phyloP scores from a whole-genome alignment of 139 green algal genomes.

The Chlorella sorokiniana region DNA sequence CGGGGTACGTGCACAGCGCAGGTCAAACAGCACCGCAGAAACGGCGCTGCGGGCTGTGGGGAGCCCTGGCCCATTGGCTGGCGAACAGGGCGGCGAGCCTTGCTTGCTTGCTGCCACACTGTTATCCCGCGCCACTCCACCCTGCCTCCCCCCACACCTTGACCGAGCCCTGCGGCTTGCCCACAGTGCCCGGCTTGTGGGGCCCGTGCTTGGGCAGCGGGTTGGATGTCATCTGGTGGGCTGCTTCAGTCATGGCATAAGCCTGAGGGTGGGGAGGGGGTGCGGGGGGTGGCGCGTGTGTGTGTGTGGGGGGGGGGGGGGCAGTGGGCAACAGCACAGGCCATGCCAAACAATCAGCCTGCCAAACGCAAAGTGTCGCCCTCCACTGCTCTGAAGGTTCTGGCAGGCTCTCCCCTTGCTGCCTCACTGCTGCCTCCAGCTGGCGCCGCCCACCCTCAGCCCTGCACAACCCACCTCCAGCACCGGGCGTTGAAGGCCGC shows the following conservation, averaged over 20 bases:
- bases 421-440: too few species aligned
- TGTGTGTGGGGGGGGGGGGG: too few species aligned
- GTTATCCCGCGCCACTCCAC: not conserved
- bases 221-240: conserved; percentile 87
- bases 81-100: too few species aligned
- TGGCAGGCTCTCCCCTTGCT: too few species aligned
- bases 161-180: conserved; percentile 48
- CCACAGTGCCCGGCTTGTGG: conserved; percentile 66
- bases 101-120: not conserved
- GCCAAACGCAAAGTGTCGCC: too few species aligned
- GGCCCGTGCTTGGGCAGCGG: conserved; percentile 71
- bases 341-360: too few species aligned
- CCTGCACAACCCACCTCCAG: conserved; percentile 67
- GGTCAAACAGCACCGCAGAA: too few species aligned
- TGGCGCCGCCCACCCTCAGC: too few species aligned
- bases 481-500: conserved; percentile 75
- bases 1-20: not conserved
- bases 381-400: too few species aligned
- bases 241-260: conserved; percentile 91
- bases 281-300: not conserved
- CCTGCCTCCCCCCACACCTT: conserved; percentile 5
- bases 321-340: too few species aligned
- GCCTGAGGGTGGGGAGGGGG: conserved; percentile 36
- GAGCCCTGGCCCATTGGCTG: too few species aligned
- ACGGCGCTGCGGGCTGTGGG: too few species aligned